These are phyloP conservation scores for Tricladium varicosporioides DNA, from an alignment of 2,329 filamentous ascomycete species.

Conservation along the genomic window DNA sequence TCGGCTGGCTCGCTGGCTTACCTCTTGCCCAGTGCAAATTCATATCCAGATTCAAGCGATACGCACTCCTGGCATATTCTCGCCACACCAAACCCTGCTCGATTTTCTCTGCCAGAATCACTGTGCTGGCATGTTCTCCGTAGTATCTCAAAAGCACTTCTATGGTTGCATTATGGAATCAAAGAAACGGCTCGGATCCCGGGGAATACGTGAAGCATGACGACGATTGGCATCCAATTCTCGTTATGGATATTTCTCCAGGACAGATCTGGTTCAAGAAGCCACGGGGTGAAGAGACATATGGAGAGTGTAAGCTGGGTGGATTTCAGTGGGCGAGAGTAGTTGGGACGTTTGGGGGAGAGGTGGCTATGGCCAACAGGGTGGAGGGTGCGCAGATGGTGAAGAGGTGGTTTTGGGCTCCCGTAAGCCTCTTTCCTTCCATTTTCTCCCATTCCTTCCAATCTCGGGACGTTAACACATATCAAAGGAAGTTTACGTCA, in stretches of 20 bases:
- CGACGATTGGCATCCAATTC: conserved; percentile 49
- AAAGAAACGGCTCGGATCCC: conserved; percentile 26
- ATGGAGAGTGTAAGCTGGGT: conserved; percentile 54
- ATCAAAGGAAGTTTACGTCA: conserved; percentile 27
- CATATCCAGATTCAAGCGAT: conserved; percentile 17
- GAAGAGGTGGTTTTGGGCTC: conserved; percentile 28
- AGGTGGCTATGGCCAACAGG: conserved; percentile 15
- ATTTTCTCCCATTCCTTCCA: neutral
- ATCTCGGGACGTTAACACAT: neutral
- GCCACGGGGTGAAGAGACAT: conserved; percentile 46
- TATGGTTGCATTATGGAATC: conserved; percentile 51
- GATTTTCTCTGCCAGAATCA: conserved; percentile 44
- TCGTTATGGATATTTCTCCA: conserved; percentile 48
- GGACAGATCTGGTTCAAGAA: conserved; percentile 51
- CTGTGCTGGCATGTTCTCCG: conserved; percentile 55
- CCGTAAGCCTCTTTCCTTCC: conserved; percentile 18
- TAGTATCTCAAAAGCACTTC: conserved; percentile 47
- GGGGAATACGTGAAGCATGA: conserved; percentile 32
- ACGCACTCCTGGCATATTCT: conserved; percentile 23
- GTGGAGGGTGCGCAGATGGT: conserved; percentile 12
- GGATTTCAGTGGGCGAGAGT: conserved; percentile 41
- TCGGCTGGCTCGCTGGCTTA: conserved; percentile 48
- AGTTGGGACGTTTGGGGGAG: conserved; percentile 18
- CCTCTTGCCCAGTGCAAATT: conserved; percentile 34
- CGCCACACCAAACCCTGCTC: conserved; percentile 25